Percentiles rank a stretch among this genome's conserved stretches.
These are phyloP conservation scores for Candida krabiensis DNA, from an alignment of 805 yeast genomes.

Conservation along the genomic window DNA sequence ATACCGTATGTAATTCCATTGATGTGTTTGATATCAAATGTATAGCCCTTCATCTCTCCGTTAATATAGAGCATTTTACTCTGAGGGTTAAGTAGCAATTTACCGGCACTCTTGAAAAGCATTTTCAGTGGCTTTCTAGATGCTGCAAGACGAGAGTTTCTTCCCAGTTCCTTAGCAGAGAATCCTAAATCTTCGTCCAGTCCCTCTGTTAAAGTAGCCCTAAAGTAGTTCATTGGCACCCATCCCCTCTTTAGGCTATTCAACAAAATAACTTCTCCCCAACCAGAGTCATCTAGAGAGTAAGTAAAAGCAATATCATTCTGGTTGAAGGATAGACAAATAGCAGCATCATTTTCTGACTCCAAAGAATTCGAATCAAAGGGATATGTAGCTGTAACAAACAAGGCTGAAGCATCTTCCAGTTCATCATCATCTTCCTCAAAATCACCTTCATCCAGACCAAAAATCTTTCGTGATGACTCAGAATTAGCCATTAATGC, in stretches of 20 bases:
- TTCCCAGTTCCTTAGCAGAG: conserved; percentile 6
- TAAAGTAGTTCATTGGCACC: conserved; percentile 83
- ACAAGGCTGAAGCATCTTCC: conserved; percentile 36
- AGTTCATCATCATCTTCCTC: conserved; percentile 21
- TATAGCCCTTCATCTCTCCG: conserved; percentile 39
- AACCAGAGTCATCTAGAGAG: conserved; percentile 76
- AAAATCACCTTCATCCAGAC: conserved; percentile 13
- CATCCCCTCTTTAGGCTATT: conserved; percentile 69
- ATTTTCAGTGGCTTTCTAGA: conserved; percentile 54
- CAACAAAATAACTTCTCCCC: conserved; percentile 82
- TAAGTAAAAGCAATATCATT: conserved; percentile 77
- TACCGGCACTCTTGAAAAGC: conserved; percentile 62
- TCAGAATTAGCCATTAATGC: conserved; percentile 13
- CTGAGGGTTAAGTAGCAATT: conserved; percentile 63
- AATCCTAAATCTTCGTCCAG: conserved; percentile 13
- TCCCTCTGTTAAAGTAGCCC: conserved; percentile 35
- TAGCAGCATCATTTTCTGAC: conserved; percentile 63
- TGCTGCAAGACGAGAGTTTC: conserved; percentile 33
- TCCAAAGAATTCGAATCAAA: conserved; percentile 49
- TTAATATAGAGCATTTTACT: conserved; percentile 41
- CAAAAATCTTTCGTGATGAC: conserved; percentile 15
- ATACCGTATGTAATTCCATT: conserved; percentile 77
- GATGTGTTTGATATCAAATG: conserved; percentile 56
- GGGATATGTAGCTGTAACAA: conserved; percentile 35
- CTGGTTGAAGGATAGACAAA: conserved; percentile 70